phyloP scores from a whole-genome alignment of 305 asterid species.

The Fraxinus ornus region DNA sequence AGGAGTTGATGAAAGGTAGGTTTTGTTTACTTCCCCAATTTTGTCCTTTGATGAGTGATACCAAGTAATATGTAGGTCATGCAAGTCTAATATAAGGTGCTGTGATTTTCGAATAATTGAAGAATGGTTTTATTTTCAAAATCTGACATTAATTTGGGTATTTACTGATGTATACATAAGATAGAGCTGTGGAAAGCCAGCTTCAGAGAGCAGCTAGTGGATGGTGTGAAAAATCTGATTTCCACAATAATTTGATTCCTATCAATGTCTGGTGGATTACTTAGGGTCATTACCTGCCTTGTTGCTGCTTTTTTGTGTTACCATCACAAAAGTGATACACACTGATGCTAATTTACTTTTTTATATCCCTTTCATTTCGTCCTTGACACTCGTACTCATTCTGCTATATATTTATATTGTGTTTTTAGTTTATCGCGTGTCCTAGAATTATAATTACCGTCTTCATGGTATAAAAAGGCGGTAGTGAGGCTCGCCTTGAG shows the following conservation, averaged over 20 bases:
- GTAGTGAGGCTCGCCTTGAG: too few relatives aligned
- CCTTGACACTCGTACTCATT: background rate
- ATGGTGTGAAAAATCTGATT: background rate
- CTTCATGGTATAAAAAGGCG: too few relatives aligned
- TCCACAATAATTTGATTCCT: background rate
- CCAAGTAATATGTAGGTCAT: background rate
- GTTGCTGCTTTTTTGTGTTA: background rate
- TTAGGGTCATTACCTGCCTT: background rate
- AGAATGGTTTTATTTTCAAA: background rate
- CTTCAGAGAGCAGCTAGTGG: background rate
- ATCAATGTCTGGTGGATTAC: background rate
- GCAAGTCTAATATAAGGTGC: background rate
- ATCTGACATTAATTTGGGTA: background rate
- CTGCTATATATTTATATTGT: background rate
- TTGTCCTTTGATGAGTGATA: background rate
- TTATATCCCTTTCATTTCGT: background rate
- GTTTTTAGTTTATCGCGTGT: background rate
- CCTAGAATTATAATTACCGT: conserved; percentile 29
- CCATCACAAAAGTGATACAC: background rate
- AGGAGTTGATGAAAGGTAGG: background rate
- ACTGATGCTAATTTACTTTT: background rate
- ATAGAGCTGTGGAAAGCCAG: background rate
- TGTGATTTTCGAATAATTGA: background rate
- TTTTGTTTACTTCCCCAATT: background rate
- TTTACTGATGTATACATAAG: background rate